A percentile compares a stretch with the other conserved stretches of the same genome.
Conservation (phyloP, 371 early-diverging fungal genomes). For the Zychaea mexicana region DNA sequence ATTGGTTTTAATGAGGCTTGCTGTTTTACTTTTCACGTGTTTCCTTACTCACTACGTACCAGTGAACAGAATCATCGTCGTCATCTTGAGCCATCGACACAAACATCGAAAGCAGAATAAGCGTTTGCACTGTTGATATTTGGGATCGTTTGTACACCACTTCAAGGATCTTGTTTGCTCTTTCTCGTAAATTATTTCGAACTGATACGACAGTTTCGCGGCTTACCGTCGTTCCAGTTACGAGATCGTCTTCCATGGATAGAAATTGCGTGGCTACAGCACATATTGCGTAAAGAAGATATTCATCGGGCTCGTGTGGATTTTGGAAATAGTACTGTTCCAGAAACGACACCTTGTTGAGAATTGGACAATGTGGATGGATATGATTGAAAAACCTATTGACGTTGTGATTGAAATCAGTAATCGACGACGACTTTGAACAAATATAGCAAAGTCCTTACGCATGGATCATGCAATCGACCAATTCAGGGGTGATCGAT, state of each 20-base stretch:
- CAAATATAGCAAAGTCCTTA: constrained; percentile 5
- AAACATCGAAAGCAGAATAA: constrained; percentile 37
- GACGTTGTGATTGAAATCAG: too few relatives aligned
- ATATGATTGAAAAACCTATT: constrained; percentile 41
- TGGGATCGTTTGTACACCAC: constrained; percentile 32
- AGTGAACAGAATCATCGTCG: constrained; percentile 36
- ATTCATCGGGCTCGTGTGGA: constrained; percentile 35
- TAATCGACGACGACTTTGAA: too few relatives aligned
- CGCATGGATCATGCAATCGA: constrained; percentile 34
- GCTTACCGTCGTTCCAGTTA: constrained; percentile 6
- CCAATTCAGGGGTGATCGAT: constrained; percentile 25
- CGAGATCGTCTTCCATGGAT: constrained; percentile 5
- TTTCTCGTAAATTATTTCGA: constrained; percentile 14
- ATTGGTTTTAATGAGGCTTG: too few relatives aligned
- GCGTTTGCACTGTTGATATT: constrained; percentile 41
- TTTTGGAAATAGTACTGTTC: constrained; percentile 42
- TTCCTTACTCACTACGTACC: constrained; percentile 21
- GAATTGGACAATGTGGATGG: constrained; percentile 31
- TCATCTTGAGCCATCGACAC: constrained; percentile 21
- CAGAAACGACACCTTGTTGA: constrained; percentile 42
- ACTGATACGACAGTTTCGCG: constrained; percentile 12
- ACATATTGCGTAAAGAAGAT: constrained; percentile 32
- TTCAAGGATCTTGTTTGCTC: constrained; percentile 23
- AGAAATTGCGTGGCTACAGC: constrained; percentile 22
- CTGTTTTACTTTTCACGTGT: too few relatives aligned